Evolutionary conservation across 179 eudicot species (phyloP), one percentile per base, ranked within the genome.

Genomic region (Spergularia azorica): DNA sequence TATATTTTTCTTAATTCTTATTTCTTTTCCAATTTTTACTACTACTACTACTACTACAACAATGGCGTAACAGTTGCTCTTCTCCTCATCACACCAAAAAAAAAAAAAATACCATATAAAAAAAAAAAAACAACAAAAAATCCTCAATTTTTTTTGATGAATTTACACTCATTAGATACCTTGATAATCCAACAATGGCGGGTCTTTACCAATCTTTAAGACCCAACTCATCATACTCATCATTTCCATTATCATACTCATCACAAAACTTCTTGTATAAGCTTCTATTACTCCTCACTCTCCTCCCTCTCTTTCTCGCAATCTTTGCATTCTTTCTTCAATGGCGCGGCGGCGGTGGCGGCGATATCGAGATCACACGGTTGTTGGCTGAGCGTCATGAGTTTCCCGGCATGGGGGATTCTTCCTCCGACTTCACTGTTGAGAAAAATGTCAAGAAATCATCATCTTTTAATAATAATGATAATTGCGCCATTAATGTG

Each of bases 281-380:
- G 64, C 81, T 86, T 9, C 41, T 86, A 11, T 71, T 81, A 32
- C 70, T 86, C 62, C 86, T 86, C 52, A 77, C 80, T 66, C 14
- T 86, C 18, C 67, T 86, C 26, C 83, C 88, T 64, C 39, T 82
- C 36, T 69, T 73, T 9, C 77, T 80, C 46, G 74, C 86, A 62
- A n/a, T 80, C 78, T 71, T 77, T 52, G 72, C 88, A 14, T 86
- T 82, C 85, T 58, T 81, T 68, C 78, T 84, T 72, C 79, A 86
- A 83, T 85, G 90, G 96, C 83, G 85, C 1, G 78, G 90, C 3
- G 78, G 90, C n/a, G 50, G 52, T 51, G 12, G n/a, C 69, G 83
- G 69, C 52, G 70, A 66, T 51, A 14, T 65, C 72, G 82, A 84
- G 17, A 55, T 66, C 6, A 18, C 81, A 58, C 79, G 77, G 1